Evolutionary conservation across 2,329 filamentous ascomycete species (phyloP), one percentile per base, ranked within the genome.

Genomic region (Claviceps sp.): DNA sequence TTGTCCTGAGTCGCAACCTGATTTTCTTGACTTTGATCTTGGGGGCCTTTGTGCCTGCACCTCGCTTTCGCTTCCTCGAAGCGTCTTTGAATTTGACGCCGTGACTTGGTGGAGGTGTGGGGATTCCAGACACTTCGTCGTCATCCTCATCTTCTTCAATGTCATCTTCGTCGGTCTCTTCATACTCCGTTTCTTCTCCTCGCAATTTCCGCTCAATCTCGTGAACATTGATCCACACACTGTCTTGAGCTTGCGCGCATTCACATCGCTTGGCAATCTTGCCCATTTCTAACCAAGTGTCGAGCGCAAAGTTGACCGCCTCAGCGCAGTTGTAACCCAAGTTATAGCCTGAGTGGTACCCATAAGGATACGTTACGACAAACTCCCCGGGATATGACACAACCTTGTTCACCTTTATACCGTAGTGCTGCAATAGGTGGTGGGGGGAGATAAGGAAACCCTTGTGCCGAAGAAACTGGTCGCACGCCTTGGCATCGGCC

Each of bases 311-410:
- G 65, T 98, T 98, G 70, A 98, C 93, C 7, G 93, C 95, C 65
- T 98, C 93, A 30, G 93, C 93, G 68, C 93, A 98, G 65, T 98
- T 98, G 72, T 98, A 98, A 16, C 94, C 93, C 40, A 98, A 73
- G 61, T 98, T 98, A 67, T 94, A 98, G 4, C 93, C 93, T 5
- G 93, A 98, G 64, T 98, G 93, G 65, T 98, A 98, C 22, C 93
- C 93, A 62, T 97, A 98, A 0, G 93, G 93, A 64, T 95, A 98
- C 0, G 93, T 98, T 57, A 98, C 95, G 55, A 98, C 89, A 58
- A 98, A 98, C 63, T 98, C 93, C 55, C 93, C 91, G 56, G 95
- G 93, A 60, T 95, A 89, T 48, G 95, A 94, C 13, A 97, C 87
- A 56, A 94, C 79, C 63, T 88, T 91, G 73, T 98, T 98, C 64